Conservation (phyloP, 495 filamentous ascomycete genomes). For the Penicilliopsis zonata region DNA sequence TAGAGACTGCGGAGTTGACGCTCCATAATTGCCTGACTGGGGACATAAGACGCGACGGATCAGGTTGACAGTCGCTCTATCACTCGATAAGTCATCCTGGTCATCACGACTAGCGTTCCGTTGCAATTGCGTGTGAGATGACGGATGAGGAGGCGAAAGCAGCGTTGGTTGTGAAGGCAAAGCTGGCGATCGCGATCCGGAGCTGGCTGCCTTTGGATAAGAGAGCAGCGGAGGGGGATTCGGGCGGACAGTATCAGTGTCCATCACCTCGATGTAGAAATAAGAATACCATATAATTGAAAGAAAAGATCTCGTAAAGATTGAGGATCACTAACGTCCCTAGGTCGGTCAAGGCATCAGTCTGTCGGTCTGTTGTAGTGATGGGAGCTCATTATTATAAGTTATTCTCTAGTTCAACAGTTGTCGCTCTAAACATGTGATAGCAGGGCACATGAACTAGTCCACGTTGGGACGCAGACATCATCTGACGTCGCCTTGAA, state of each 20-base stretch:
- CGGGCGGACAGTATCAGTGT: constrained; percentile 21
- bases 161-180: constrained; percentile 16
- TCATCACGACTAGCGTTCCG: constrained; percentile 17
- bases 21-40: constrained; percentile 27
- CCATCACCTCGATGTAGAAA: constrained; percentile 26
- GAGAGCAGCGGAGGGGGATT: constrained; percentile 34
- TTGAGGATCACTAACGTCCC: no score
- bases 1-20: constrained; percentile 40
- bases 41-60: constrained; percentile 59
- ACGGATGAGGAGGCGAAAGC: constrained; percentile 16
- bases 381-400: no score
- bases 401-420: no score
- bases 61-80: constrained; percentile 45
- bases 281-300: constrained; percentile 1
- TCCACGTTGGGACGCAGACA: no score
- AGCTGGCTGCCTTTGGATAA: constrained; percentile 39
- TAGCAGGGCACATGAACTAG: no score
- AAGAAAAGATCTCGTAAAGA: no score
- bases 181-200: constrained; percentile 30
- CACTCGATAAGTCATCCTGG: constrained; percentile 27
- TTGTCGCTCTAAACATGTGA: no score
- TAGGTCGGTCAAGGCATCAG: no score
- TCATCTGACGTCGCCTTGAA: no score
- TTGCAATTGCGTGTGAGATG: constrained; percentile 19
- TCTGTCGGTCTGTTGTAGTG: no score